These are phyloP conservation scores for Carallia brachiata DNA, from an alignment of 345 rosid species.

Conservation along the genomic window DNA sequence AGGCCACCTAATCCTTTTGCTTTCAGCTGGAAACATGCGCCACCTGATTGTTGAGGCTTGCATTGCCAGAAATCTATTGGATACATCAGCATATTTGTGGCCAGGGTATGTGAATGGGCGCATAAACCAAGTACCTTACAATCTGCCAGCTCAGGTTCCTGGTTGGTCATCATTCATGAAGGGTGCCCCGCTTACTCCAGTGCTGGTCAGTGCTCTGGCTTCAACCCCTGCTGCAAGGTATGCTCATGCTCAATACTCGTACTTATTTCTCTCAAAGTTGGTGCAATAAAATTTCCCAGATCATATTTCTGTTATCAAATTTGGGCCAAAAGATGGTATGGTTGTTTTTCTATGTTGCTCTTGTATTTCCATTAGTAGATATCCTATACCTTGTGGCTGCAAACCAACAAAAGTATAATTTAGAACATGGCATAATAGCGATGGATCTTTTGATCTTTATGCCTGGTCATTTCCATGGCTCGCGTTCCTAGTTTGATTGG, in stretches of 20 bases:
- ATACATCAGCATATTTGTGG: constrained; percentile 91
- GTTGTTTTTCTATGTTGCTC: too few relatives aligned
- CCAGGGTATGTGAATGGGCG: constrained; percentile 70
- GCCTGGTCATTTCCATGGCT: too few relatives aligned
- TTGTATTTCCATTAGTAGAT: too few relatives aligned
- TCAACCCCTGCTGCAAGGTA: constrained; percentile 96
- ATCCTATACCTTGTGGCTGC: too few relatives aligned
- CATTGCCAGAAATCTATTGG: constrained; percentile 86
- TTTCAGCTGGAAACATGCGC: constrained; percentile 88
- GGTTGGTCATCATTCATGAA: constrained; percentile 91
- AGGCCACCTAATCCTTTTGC: background rate
- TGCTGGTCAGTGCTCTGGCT: constrained; percentile 57
- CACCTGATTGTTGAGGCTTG: constrained; percentile 98
- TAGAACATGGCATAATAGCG: too few relatives aligned
- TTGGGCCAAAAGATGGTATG: too few relatives aligned
- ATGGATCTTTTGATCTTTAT: too few relatives aligned
- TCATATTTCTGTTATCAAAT: background rate
- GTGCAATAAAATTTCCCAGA: background rate
- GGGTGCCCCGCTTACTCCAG: constrained; percentile 73
- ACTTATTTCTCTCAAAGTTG: constrained; percentile 9
- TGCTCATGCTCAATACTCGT: constrained; percentile 11
- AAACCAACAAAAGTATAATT: too few relatives aligned
- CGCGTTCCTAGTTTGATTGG: too few relatives aligned
- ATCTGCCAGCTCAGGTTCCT: constrained; percentile 48
- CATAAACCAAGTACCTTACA: constrained; percentile 61